phyloP scores from a whole-genome alignment of 164 flowering plant species.

The Amborella trichopoda region DNA sequence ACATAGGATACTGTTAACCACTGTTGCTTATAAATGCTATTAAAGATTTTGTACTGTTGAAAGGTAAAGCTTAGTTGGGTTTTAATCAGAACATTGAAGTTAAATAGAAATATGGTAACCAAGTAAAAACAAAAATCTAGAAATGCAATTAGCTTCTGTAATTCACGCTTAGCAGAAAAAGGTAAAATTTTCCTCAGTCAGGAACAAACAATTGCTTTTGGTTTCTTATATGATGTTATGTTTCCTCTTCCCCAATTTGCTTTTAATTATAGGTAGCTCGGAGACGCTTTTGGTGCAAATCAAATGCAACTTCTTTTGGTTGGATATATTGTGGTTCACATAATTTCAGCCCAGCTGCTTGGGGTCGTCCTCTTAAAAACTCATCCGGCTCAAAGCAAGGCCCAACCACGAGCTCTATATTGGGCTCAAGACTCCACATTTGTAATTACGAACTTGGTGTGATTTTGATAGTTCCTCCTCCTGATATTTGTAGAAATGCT shows the following conservation, averaged over 20 bases:
- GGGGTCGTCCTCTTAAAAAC: constrained; percentile 50
- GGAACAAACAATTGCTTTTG: too few species aligned
- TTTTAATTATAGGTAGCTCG: constrained; percentile 49
- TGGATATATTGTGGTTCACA: constrained; percentile 97
- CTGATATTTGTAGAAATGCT: constrained; percentile 5
- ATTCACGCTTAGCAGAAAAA: too few species aligned
- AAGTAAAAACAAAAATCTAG: too few species aligned
- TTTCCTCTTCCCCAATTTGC: not conserved
- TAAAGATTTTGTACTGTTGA: too few species aligned
- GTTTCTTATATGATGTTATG: too few species aligned
- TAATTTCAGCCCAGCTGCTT: constrained; percentile 91
- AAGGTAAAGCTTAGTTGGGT: too few species aligned
- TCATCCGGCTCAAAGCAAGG: constrained; percentile 8
- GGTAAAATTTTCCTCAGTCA: too few species aligned
- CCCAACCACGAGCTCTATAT: constrained; percentile 11
- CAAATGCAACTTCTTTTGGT: constrained; percentile 45
- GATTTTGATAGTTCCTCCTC: constrained; percentile 58
- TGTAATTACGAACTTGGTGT: constrained; percentile 88
- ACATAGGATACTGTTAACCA: too few species aligned
- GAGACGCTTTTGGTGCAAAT: constrained; percentile 55
- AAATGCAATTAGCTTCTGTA: too few species aligned
- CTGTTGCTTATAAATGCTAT: too few species aligned
- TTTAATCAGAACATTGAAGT: too few species aligned
- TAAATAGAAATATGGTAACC: too few species aligned
- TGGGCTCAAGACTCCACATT: constrained; percentile 39